phyloP scores from a whole-genome alignment of 1,284 basidiomycete species.

The Sphaerobolus stellatus region DNA sequence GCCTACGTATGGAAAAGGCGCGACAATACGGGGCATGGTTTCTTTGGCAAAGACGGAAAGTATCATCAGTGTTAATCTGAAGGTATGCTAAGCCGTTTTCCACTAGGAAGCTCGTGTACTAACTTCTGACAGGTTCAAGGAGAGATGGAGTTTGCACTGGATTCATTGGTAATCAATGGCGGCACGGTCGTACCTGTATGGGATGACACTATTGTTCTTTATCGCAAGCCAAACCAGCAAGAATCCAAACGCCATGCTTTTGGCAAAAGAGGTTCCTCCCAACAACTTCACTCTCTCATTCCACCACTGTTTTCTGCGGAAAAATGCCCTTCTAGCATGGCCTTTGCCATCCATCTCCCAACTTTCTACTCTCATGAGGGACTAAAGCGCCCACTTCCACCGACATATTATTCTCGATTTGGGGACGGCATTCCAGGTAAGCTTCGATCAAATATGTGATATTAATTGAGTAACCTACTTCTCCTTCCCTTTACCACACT shows the following conservation, averaged over 20 bases:
- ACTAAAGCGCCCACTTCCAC: conserved; percentile 43
- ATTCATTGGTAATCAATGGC: conserved; percentile 16
- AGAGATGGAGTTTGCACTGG: conserved; percentile 41
- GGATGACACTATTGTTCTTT: conserved; percentile 3
- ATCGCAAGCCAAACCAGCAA: neutral
- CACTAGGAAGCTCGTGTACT: neutral
- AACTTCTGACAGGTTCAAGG: conserved; percentile 49
- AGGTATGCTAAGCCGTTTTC: conserved; percentile 36
- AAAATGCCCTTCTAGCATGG: conserved; percentile 46
- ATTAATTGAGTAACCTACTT: too few relatives aligned
- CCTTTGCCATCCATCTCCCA: conserved; percentile 50
- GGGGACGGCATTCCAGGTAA: conserved; percentile 7
- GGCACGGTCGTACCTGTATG: neutral
- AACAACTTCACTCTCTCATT: neutral
- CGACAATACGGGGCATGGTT: conserved; percentile 54
- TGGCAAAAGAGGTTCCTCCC: too few relatives aligned
- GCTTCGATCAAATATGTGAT: too few relatives aligned
- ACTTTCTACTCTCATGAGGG: conserved; percentile 39
- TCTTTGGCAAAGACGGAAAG: conserved; percentile 56
- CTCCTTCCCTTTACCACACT: too few relatives aligned
- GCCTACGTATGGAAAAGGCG: conserved; percentile 58
- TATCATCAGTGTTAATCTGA: conserved; percentile 60
- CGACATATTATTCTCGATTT: conserved; percentile 38
- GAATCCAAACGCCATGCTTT: too few relatives aligned
- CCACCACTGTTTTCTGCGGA: neutral